These are phyloP conservation scores for Helotiales sp. DNA, from an alignment of 2,329 filamentous ascomycete species.

Conservation along the genomic window DNA sequence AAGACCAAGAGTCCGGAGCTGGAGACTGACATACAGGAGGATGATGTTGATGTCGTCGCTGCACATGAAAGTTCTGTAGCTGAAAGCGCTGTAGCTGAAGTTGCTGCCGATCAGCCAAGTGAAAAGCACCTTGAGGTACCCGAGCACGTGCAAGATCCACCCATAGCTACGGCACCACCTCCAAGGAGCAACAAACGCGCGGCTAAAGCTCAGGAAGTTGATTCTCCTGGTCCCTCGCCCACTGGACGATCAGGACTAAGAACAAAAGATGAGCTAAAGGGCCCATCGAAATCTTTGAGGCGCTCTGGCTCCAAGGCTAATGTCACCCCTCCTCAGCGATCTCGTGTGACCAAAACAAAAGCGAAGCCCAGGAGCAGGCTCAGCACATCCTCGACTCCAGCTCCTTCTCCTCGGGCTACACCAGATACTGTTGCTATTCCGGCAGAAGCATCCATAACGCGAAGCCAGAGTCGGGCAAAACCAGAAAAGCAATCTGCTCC, in stretches of 20 bases:
- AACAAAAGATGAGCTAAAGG: slow-evolving; percentile 13
- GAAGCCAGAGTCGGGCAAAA: background rate
- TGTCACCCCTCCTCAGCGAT: slow-evolving; percentile 4
- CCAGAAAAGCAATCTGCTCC: background rate
- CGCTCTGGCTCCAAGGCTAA: background rate
- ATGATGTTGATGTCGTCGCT: too few relatives aligned
- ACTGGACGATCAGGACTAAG: background rate
- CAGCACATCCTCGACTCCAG: background rate
- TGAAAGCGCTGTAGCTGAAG: too few relatives aligned
- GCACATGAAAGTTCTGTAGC: too few relatives aligned
- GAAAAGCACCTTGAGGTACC: too few relatives aligned
- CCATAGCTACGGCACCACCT: background rate
- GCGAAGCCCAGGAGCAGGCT: background rate
- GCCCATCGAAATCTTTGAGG: slow-evolving; percentile 6
- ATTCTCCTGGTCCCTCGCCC: background rate
- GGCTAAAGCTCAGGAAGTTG: background rate
- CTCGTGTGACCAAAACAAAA: slow-evolving; percentile 4
- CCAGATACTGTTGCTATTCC: background rate
- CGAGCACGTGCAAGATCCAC: background rate
- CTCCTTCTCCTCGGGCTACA: background rate
- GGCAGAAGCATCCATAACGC: background rate
- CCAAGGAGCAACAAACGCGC: too few relatives aligned
- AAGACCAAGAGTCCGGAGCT: too few relatives aligned
- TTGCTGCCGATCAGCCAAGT: too few relatives aligned
- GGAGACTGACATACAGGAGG: too few relatives aligned